phyloP scores from a whole-genome alignment of 140 eudicot species.

The Erigeron philadelphicus region DNA sequence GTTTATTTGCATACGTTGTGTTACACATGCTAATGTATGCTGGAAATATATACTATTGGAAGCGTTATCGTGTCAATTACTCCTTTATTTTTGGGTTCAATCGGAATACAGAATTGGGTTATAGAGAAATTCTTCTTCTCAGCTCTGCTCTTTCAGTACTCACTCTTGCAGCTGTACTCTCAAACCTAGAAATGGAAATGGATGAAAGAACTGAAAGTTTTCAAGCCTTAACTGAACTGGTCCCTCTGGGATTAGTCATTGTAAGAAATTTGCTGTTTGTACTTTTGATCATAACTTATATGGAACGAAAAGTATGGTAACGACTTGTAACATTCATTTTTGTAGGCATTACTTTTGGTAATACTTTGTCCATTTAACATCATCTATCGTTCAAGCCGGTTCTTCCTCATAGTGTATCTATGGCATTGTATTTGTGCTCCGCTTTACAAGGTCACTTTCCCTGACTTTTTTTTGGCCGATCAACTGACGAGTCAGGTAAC shows the following conservation, averaged over 20 bases:
- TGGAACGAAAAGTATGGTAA: no score
- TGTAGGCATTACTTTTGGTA: constrained; percentile 33
- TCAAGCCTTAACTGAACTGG: constrained; percentile 42
- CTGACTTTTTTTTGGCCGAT: constrained; percentile 68
- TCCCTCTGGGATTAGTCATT: constrained; percentile 45
- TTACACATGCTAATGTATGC: constrained; percentile 65
- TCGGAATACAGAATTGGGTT: constrained; percentile 51
- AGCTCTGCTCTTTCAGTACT: constrained; percentile 49
- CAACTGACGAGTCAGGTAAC: constrained; percentile 74
- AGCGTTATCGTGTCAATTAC: constrained; percentile 57
- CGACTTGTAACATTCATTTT: neutral
- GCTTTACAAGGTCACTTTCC: constrained; percentile 46
- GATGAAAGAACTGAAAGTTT: constrained; percentile 39
- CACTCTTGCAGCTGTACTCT: constrained; percentile 54
- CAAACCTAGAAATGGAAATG: constrained; percentile 73
- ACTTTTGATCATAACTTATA: constrained; percentile 7
- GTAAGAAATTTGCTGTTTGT: constrained; percentile 35
- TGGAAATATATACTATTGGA: constrained; percentile 55
- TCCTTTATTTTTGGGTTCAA: constrained; percentile 62
- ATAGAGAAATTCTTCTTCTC: constrained; percentile 51
- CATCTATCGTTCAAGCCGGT: constrained; percentile 43
- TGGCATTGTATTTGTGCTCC: constrained; percentile 41
- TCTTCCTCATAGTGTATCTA: constrained; percentile 31
- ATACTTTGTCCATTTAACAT: constrained; percentile 38
- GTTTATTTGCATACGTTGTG: constrained; percentile 46